Evolutionary conservation across 805 yeast species (phyloP), one percentile per base, ranked within the genome.

Genomic region (Metschnikowia vanudenii): DNA sequence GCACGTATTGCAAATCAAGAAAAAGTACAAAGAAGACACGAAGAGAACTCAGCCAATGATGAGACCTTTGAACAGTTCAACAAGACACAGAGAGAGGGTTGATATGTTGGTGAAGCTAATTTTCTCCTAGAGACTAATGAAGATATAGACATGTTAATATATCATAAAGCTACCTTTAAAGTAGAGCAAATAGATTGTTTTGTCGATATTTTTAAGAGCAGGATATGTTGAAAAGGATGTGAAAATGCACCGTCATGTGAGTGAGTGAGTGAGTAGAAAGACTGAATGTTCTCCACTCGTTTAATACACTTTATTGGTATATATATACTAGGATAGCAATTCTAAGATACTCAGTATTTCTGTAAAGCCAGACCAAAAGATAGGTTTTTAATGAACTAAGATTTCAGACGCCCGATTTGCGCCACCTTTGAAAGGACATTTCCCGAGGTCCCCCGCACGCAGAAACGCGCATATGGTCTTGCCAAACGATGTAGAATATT

Each of bases 1-100:
- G 96, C 96, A 0, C 82, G 81, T 56, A 78, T 78, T 47, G 71
- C 55, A 46, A 73, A 64, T 43, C 60, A 53, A 46, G 72, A 67
- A 40, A 69, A 65, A 51, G 62, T 63, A 47, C 53, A 49, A 28
- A 61, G 62, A 56, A 65, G 64, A 53, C 59, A 65, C 57, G 64
- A 62, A 24, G 54, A 56, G 17, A 47, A 54, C 35, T 13, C 45
- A 11, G 24, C 14, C n/a, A 50, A 48, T 12, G 70, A 64, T 38
- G 65, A 62, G 18, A 54, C 57, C 30, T 46, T 63, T 28, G 54
- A 57, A 34, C 60, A 65, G 39, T 68, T 63, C 52, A 49, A 64
- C 17, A 55, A 61, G n/a, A 56, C 62, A 31, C 52, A 53, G 29
- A 37, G 37, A 8, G 36, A 41, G 11, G 17, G 28, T 6, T 39